These are phyloP conservation scores for Chaetomium tenue DNA, from an alignment of 495 filamentous ascomycete species.

Conservation along the genomic window DNA sequence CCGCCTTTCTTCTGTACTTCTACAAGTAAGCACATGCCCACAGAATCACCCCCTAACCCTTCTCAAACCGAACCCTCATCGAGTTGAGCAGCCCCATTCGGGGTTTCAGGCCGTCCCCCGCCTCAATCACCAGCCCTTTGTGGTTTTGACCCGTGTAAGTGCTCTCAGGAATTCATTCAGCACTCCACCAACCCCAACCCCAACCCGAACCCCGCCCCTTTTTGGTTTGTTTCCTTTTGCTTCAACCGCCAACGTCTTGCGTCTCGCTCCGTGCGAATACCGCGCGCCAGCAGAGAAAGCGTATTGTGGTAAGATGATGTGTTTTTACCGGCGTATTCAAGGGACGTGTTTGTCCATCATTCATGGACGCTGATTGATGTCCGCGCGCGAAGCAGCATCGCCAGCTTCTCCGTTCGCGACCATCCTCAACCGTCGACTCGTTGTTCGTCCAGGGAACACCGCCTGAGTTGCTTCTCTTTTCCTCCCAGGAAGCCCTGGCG, in stretches of 20 bases:
- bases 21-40: neutral
- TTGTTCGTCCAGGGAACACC: neutral
- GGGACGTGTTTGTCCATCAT: neutral
- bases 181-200: conserved; percentile 1
- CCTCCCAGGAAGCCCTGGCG: neutral
- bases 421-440: neutral
- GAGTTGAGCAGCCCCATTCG: neutral
- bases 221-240: neutral
- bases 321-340: neutral
- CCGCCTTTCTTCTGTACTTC: neutral
- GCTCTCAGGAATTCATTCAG: neutral
- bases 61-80: neutral
- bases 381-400: no score
- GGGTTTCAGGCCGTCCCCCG: neutral
- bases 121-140: neutral
- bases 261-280: conserved; percentile 3
- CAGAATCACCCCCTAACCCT: neutral
- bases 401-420: neutral
- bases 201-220: neutral
- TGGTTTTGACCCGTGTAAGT: neutral
- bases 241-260: conserved; percentile 2
- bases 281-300: neutral
- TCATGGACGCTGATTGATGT: neutral
- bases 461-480: neutral
- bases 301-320: neutral